Evolutionary conservation across 2,329 filamentous ascomycete genomes (phyloP), one percentile per base, ranked within the genome.

Genomic region (Amauroascus niger): DNA sequence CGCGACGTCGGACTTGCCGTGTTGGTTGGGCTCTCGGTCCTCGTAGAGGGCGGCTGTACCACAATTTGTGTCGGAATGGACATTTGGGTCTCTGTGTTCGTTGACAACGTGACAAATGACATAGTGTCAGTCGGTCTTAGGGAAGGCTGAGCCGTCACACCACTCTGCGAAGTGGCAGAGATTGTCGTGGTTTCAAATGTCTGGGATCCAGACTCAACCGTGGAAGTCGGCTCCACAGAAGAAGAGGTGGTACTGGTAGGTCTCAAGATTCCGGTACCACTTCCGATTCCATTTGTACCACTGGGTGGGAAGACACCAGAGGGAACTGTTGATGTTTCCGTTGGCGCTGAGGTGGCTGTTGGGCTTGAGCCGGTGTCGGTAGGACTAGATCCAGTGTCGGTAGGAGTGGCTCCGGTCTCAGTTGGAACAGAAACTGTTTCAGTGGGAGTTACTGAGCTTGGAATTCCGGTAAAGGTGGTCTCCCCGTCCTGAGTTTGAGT

Each of bases 1-100:
- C 94, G 76, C 52, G 88, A 70, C 51, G 75, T 69, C 1, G 75
- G 74, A 28, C 64, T 65, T 2, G 62, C 58, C 4, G 66, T 61
- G 60, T 65, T 56, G 58, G 18, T 63, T 1, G 74, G 72, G 24
- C 64, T 64, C 9, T 62, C 61, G 3, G 66, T 63, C 3, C 60
- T 55, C n/a, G 64, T 60, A 58, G 65, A 53, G 57, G 14, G 62
- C 26, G 58, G 55, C 50, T 56, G 53, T 43, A 61, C 59, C 51
- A 60, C 57, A 41, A 62, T 62, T 16, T 49, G 58, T 18, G 58
- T 56, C 13, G 57, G 53, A n/a, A 58, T 55, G 2, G 53, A 53
- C 45, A 58, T 53, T 5, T 47, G 55, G 26, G 55, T 59, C 14
- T 58, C 55, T 6, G 58, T 32, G 37, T 57, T 56, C 7, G 56